Evolutionary conservation across 2,329 filamentous ascomycete species (phyloP).

Genomic region (Ophiostoma montium): DNA sequence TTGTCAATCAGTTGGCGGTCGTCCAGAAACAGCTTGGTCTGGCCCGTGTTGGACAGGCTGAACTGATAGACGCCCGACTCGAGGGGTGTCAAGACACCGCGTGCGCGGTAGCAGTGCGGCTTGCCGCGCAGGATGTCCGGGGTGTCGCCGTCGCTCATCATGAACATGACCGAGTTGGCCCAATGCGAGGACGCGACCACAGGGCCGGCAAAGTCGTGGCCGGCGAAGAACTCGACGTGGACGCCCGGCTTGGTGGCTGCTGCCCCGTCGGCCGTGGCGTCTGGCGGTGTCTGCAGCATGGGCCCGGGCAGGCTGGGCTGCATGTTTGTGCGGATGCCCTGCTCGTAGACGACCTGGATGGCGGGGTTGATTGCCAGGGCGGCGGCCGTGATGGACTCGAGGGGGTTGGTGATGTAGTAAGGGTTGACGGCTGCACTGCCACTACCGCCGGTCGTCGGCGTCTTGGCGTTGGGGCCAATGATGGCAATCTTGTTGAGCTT

Average conservation of each 20-base stretch:
- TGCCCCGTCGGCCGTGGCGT: neutral
- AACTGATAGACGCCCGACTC: constrained; percentile 16
- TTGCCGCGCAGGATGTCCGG: constrained; percentile 13
- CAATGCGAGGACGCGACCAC: constrained; percentile 9
- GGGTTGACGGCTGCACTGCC: constrained; percentile 16
- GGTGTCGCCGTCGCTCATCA: constrained; percentile 15
- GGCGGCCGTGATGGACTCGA: constrained; percentile 3
- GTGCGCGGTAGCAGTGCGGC: constrained; percentile 18
- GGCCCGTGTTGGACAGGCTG: constrained; percentile 14
- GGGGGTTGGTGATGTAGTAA: constrained; percentile 13
- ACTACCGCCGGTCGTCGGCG: constrained; percentile 13
- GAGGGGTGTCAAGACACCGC: constrained; percentile 17
- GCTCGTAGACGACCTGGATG: constrained; percentile 6
- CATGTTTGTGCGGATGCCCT: constrained; percentile 10
- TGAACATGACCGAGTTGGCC: constrained; percentile 12
- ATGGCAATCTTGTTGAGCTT: constrained; percentile 9
- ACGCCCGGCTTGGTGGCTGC: constrained; percentile 4
- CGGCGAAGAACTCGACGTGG: constrained; percentile 12
- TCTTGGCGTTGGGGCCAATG: constrained; percentile 13
- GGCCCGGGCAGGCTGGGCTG: constrained; percentile 10
- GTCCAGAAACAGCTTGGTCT: constrained; percentile 18
- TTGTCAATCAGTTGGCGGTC: constrained; percentile 30
- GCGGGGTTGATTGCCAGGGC: constrained; percentile 2
- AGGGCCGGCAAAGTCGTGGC: constrained; percentile 9
- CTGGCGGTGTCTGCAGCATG: neutral